Conservation (phyloP, 345 rosid genomes). For the Murraya paniculata region DNA sequence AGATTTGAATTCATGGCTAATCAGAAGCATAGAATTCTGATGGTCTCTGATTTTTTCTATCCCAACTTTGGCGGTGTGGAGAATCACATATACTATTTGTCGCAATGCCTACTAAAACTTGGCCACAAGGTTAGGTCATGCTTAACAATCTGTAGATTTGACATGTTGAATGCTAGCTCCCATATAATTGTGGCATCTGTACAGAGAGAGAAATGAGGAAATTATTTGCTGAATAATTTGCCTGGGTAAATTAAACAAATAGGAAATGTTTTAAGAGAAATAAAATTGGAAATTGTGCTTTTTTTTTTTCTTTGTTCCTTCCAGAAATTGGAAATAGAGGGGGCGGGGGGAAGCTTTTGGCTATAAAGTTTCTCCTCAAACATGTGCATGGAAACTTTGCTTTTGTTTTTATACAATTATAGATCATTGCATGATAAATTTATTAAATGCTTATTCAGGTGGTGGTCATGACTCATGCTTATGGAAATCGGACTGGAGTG, state of each 20-base stretch:
- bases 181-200: neutral
- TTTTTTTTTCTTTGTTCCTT: neutral
- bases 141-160: neutral
- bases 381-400: neutral
- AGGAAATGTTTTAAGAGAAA: neutral
- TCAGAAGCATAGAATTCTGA: constrained; percentile 64
- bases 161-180: constrained; percentile 1
- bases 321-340: neutral
- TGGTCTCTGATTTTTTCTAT: constrained; percentile 97
- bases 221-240: neutral
- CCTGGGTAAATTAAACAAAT: neutral
- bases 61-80: constrained; percentile 98
- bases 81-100: constrained; percentile 84
- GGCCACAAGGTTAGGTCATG: constrained; percentile 77
- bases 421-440: constrained; percentile 2
- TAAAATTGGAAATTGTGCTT: neutral
- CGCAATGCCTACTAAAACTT: constrained; percentile 85
- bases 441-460: constrained; percentile 48
- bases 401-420: neutral
- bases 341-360: too few species aligned
- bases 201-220: neutral
- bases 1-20: constrained; percentile 42
- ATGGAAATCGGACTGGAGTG: constrained; percentile 84
- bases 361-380: neutral
- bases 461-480: constrained; percentile 93